Evolutionary conservation across 805 yeast genomes (phyloP).

Genomic region (Ogataea neopini): DNA sequence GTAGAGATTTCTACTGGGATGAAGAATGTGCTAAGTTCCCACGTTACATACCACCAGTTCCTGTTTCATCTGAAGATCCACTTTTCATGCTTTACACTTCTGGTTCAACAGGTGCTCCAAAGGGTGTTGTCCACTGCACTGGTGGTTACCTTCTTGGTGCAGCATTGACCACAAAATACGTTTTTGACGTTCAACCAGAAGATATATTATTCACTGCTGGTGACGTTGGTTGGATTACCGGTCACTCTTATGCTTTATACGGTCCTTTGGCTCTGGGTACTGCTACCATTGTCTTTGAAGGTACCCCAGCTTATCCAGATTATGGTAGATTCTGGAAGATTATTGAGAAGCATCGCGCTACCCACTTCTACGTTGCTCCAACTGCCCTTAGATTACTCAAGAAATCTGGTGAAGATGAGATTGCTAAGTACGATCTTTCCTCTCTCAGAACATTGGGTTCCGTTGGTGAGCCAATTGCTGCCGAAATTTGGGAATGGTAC

Average conservation of each 20-base stretch:
- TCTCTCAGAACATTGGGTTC: conserved; percentile 93
- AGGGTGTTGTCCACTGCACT: conserved; percentile 94
- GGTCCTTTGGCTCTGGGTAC: conserved; percentile 91
- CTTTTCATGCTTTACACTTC: conserved; percentile 93
- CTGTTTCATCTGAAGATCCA: conserved; percentile 93
- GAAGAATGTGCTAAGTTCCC: conserved; percentile 81
- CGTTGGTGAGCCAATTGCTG: conserved; percentile 98
- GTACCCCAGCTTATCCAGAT: conserved; percentile 96
- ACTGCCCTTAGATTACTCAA: conserved; percentile 90
- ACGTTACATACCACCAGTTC: conserved; percentile 81
- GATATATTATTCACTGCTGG: conserved; percentile 96
- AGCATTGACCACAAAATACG: conserved; percentile 85
- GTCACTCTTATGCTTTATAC: conserved; percentile 93
- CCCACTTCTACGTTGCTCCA: conserved; percentile 98
- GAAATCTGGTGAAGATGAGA: conserved; percentile 80
- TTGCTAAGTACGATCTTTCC: conserved; percentile 76
- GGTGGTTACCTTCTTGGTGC: conserved; percentile 96
- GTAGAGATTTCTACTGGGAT: conserved; percentile 95
- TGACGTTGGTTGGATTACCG: conserved; percentile 99
- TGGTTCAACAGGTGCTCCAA: conserved; percentile 98
- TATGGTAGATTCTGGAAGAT: conserved; percentile 97
- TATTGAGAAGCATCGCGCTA: conserved; percentile 85
- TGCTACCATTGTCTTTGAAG: conserved; percentile 91
- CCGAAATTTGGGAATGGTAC: conserved; percentile 99
- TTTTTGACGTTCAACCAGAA: conserved; percentile 86